phyloP scores from a whole-genome alignment of 2,329 filamentous ascomycete genomes.

The Cadophora sp. region DNA sequence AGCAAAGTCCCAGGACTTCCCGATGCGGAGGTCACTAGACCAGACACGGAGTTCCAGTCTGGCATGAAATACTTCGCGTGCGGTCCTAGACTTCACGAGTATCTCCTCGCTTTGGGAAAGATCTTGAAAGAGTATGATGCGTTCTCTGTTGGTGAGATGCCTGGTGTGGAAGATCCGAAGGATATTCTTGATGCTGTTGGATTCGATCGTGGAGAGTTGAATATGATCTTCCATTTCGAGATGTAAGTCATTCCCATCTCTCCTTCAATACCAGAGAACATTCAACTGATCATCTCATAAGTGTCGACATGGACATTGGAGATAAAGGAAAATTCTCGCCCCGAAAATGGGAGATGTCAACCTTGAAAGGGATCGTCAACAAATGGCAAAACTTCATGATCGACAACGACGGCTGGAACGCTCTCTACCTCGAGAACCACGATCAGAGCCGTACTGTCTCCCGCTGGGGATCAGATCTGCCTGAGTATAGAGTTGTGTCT shows the following conservation, averaged over 20 bases:
- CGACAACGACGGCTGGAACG: constrained; percentile 61
- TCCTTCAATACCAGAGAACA: not conserved
- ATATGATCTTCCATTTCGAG: constrained; percentile 79
- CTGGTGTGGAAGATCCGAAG: constrained; percentile 52
- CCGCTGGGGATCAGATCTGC: constrained; percentile 52
- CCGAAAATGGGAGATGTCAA: constrained; percentile 47
- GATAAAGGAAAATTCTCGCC: constrained; percentile 53
- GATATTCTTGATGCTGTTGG: constrained; percentile 61
- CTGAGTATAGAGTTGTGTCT: constrained; percentile 50
- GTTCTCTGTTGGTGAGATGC: constrained; percentile 60
- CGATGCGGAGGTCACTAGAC: constrained; percentile 52
- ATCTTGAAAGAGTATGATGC: constrained; percentile 56
- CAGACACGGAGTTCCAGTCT: constrained; percentile 56
- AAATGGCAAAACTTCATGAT: constrained; percentile 60
- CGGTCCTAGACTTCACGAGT: constrained; percentile 66
- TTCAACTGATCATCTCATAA: constrained; percentile 35
- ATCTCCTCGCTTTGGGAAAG: constrained; percentile 54
- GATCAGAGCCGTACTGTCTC: constrained; percentile 60
- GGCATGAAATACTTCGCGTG: constrained; percentile 57
- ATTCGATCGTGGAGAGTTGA: constrained; percentile 64
- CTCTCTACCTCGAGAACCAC: constrained; percentile 64
- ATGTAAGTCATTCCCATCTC: constrained; percentile 50
- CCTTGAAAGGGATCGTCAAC: constrained; percentile 54
- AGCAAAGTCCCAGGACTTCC: constrained; percentile 65
- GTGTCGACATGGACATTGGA: constrained; percentile 58